Evolutionary conservation across 2,329 filamentous ascomycete species (phyloP).

Genomic region (Aspergillus ochraceoroseus): DNA sequence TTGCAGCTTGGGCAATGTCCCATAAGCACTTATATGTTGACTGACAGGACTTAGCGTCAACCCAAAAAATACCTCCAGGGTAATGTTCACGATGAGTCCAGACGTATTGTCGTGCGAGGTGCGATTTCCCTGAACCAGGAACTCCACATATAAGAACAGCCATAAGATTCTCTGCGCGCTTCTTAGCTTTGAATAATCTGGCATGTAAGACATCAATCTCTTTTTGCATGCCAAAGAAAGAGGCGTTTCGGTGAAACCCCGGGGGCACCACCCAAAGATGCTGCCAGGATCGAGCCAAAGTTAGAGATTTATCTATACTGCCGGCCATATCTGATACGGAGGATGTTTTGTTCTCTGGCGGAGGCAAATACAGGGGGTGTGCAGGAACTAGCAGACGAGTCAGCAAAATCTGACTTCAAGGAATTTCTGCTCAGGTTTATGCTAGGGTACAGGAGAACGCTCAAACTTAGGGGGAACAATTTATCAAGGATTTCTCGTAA

Average conservation of each 20-base stretch:
- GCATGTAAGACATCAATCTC: conserved; percentile 57
- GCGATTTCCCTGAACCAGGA: conserved; percentile 64
- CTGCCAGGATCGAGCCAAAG: conserved; percentile 22
- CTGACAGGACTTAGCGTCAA: conserved; percentile 56
- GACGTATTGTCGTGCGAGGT: conserved; percentile 63
- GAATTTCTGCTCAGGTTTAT: conserved; percentile 14
- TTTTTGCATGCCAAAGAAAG: conserved; percentile 57
- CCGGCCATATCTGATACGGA: conserved; percentile 25
- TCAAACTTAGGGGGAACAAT: neutral
- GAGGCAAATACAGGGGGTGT: conserved; percentile 16
- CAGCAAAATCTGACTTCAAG: too few relatives aligned
- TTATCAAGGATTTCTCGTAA: too few relatives aligned
- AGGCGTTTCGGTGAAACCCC: conserved; percentile 58
- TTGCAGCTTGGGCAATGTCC: conserved; percentile 59
- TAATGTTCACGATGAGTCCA: conserved; percentile 57
- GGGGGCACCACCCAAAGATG: conserved; percentile 48
- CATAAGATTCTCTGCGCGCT: conserved; percentile 55
- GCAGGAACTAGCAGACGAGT: conserved; percentile 34
- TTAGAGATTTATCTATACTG: conserved; percentile 23
- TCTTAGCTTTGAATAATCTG: conserved; percentile 56
- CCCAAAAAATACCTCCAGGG: conserved; percentile 65
- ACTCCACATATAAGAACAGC: conserved; percentile 61
- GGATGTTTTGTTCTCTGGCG: conserved; percentile 26
- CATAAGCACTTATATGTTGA: conserved; percentile 60
- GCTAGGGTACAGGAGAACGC: conserved; percentile 18